Conservation (phyloP, 2,329 filamentous ascomycete species). For the Colletotrichum ledebouriae region DNA sequence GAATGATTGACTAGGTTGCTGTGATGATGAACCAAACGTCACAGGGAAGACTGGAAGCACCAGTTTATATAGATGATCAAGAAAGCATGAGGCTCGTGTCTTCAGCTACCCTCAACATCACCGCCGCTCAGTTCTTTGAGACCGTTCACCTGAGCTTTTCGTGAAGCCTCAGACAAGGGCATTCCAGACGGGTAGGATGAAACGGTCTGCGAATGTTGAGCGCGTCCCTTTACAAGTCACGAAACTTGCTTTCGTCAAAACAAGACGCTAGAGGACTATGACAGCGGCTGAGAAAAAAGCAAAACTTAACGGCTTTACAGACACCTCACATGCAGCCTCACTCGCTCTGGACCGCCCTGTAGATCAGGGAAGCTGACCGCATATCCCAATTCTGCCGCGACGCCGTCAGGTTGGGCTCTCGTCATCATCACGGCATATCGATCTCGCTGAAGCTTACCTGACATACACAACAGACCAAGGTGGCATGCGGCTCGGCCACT, state of each 20-base stretch:
- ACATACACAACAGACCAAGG: not conserved
- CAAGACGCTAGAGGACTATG: not conserved
- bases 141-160: not conserved
- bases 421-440: not conserved
- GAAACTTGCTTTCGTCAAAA: not conserved
- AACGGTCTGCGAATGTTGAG: conserved; percentile 9
- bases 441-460: too few species aligned
- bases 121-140: not conserved
- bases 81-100: too few species aligned
- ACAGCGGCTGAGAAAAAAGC: not conserved
- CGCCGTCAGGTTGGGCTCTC: not conserved
- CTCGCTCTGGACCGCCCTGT: conserved; percentile 8
- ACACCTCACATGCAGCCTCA: not conserved
- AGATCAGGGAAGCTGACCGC: conserved; percentile 8
- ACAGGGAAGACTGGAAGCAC: not conserved
- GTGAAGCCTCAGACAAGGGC: not conserved
- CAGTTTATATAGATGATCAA: conserved; percentile 5
- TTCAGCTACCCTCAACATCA: not conserved
- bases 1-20: conserved; percentile 16
- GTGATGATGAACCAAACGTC: not conserved
- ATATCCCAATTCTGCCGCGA: conserved; percentile 1
- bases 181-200: conserved; percentile 15
- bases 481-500: conserved; percentile 13
- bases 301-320: conserved; percentile 1
- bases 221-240: not conserved